Evolutionary conservation across 495 filamentous ascomycete genomes (phyloP), one percentile per base, ranked within the genome.

Genomic region (Beverwykella pulmonaria): DNA sequence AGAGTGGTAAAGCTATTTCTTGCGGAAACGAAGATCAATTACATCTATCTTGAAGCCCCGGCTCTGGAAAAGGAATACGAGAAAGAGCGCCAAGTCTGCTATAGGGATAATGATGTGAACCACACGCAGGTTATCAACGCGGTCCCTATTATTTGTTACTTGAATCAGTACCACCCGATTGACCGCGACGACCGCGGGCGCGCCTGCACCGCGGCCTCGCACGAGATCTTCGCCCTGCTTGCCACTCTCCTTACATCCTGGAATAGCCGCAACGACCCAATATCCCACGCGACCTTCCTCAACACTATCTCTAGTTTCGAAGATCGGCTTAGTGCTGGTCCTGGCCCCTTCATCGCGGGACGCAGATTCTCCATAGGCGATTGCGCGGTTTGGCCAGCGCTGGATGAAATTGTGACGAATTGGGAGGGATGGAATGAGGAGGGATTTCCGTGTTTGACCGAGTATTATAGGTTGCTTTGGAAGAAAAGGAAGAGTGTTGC

Each of bases 351-450:
- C 65, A 83, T 90, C 5, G 83, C 83, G 17, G 88, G 87, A 0
- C 60, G 75, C 0, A 65, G 65, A 1, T 80, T 88, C 17, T 81
- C 82, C 1, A 79, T 90, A 17, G 88, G 86, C 10, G 90, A 93
- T 73, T 91, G 85, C 70, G 84, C 86, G 0, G 77, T 91, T 10
- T 92, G 87, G 87, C 90, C 90, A 0, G 81, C 90, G 10, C 75
- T 93, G 44, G 74, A 87, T 53, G 82, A 87, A 29, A 82, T 90
- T 10, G 76, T 84, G 5, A 26, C 6, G 6, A 63, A 65, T 12
- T 70, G 70, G 70, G 70, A 70, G 15, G 61, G 30, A 1, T 69
- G 67, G 67, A 63, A 2, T 41, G 48, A 63, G 27, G 59, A 67
- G 41, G 27, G 53, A 14, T 72, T 66, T 41, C 70, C 69, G 14